Percentiles rank a stretch among this genome's conserved stretches.
Evolutionary conservation across 345 rosid genomes (phyloP).

Genomic region (Salix koriyanagi): DNA sequence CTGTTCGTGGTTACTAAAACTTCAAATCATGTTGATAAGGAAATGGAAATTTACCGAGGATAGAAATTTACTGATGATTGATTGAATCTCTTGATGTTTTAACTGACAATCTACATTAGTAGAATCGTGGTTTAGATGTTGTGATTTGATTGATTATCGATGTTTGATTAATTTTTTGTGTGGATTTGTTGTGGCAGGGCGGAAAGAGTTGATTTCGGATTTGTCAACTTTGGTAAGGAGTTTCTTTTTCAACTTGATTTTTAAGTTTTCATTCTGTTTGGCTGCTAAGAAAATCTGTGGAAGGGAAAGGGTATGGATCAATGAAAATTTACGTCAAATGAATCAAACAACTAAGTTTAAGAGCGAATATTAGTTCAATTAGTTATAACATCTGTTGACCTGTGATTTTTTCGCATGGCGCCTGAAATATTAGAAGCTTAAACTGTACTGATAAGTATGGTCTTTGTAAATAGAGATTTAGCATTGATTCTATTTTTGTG

Average conservation of each 20-base stretch:
- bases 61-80: neutral
- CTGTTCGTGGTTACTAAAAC: neutral
- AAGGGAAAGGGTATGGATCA: neutral
- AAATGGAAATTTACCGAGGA: neutral
- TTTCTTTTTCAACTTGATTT: neutral
- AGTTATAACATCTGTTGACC: neutral
- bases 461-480: too few relatives aligned
- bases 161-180: neutral
- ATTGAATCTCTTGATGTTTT: neutral
- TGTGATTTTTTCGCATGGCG: neutral
- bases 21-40: neutral
- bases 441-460: neutral
- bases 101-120: neutral
- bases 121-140: neutral
- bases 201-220: slow-evolving; percentile 61
- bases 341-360: neutral
- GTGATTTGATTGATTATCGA: slow-evolving; percentile 16
- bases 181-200: slow-evolving; percentile 44
- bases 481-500: slow-evolving; percentile 21
- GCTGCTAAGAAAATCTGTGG: slow-evolving; percentile 5
- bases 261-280: slow-evolving; percentile 4
- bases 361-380: neutral
- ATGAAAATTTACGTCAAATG: neutral
- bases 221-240: slow-evolving; percentile 52
- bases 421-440: too few relatives aligned